Conservation (phyloP, 2,329 filamentous ascomycete species). For the Colletotrichum limetticola region DNA sequence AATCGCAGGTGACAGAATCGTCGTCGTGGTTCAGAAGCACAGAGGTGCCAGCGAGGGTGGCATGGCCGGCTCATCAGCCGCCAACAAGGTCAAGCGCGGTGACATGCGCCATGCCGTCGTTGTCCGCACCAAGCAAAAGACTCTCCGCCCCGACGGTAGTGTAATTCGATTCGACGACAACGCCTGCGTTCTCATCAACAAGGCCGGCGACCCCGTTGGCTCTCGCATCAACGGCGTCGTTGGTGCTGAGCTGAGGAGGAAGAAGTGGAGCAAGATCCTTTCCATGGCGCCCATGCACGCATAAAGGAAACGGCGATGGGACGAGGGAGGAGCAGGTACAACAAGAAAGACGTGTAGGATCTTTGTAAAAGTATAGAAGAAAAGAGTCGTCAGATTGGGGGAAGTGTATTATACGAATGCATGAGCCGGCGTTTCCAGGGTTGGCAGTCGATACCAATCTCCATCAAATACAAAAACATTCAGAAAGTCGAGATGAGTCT, state of each 20-base stretch:
- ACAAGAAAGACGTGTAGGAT: constrained; percentile 5
- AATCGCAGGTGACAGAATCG: constrained; percentile 86
- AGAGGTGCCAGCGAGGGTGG: constrained; percentile 79
- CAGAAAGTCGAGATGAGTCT: neutral
- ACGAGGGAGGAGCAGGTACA: too few species aligned
- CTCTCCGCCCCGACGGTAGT: constrained; percentile 87
- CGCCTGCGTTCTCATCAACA: constrained; percentile 96
- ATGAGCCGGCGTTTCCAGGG: constrained; percentile 34
- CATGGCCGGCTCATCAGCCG: constrained; percentile 76
- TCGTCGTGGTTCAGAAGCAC: constrained; percentile 98
- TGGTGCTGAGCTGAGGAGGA: constrained; percentile 86
- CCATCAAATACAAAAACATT: constrained; percentile 23
- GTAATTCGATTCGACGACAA: constrained; percentile 97
- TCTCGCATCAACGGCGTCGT: constrained; percentile 93
- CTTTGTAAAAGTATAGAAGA: constrained; percentile 25
- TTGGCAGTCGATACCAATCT: constrained; percentile 34
- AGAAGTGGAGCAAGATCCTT: constrained; percentile 98
- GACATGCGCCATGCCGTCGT: constrained; percentile 97
- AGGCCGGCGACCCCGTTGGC: constrained; percentile 94
- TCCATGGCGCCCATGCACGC: constrained; percentile 85
- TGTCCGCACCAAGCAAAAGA: constrained; percentile 89
- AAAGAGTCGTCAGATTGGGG: neutral
- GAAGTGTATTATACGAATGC: constrained; percentile 32
- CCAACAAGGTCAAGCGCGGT: constrained; percentile 94
- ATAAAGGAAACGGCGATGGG: constrained; percentile 41